Conservation (phyloP, 306 rosid species). For the Castanea sativa region DNA sequence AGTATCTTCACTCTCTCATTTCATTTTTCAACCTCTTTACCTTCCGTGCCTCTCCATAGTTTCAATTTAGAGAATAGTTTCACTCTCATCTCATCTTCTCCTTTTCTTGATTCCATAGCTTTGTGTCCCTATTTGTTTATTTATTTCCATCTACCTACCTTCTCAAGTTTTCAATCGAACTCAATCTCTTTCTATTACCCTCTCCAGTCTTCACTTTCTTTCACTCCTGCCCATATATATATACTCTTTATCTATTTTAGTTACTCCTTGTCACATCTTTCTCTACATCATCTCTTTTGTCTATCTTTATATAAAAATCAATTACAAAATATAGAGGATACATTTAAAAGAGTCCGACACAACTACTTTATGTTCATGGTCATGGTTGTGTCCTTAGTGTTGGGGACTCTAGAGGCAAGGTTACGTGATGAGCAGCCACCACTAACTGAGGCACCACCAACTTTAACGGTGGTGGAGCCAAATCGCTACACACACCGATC, state of each 20-base stretch:
- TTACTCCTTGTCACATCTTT: too few species aligned
- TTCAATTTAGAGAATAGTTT: too few species aligned
- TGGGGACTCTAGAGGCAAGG: constrained; percentile 26
- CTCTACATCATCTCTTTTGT: too few species aligned
- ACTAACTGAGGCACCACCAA: constrained; percentile 33
- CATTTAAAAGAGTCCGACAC: constrained; percentile 2
- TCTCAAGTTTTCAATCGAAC: constrained; percentile 1
- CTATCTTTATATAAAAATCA: too few species aligned
- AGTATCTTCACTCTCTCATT: background rate
- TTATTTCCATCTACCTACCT: too few species aligned
- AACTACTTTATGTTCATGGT: constrained; percentile 11
- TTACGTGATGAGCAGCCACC: constrained; percentile 42
- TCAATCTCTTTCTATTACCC: constrained; percentile 8
- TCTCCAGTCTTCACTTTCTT: constrained; percentile 13
- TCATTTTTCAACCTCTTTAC: constrained; percentile 9
- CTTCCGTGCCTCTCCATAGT: too few species aligned
- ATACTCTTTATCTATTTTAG: too few species aligned
- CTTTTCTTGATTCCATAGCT: too few species aligned
- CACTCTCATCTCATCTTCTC: too few species aligned
- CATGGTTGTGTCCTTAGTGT: constrained; percentile 8
- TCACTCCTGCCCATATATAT: too few species aligned
- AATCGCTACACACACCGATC: constrained; percentile 50
- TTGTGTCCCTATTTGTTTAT: too few species aligned
- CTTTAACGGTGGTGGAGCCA: constrained; percentile 22
- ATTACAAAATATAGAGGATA: background rate